Conservation (phyloP, 1,139 yeast species). For the Scheffersomyces parashehatae region DNA sequence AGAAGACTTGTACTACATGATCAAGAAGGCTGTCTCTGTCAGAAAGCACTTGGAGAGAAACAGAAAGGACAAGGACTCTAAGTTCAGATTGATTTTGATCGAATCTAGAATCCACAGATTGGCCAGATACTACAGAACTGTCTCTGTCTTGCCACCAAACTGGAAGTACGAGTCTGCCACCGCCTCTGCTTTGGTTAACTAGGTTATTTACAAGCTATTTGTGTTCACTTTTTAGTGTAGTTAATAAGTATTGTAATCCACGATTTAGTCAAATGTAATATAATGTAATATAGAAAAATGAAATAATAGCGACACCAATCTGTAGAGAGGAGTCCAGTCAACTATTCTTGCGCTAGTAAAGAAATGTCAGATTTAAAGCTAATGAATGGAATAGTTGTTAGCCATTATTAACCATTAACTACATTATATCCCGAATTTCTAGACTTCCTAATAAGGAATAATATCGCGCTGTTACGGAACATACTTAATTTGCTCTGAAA, state of each 20-base stretch:
- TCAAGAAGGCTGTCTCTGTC: slow-evolving; percentile 99
- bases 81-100: slow-evolving; percentile 99
- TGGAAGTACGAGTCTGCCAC: slow-evolving; percentile 99
- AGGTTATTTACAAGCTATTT: slow-evolving; percentile 30
- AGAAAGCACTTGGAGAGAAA: slow-evolving; percentile 99
- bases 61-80: slow-evolving; percentile 99
- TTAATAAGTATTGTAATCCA: slow-evolving; percentile 1
- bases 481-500: no score
- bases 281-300: not conserved
- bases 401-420: no score
- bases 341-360: no score
- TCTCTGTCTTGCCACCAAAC: slow-evolving; percentile 98
- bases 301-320: not conserved
- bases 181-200: slow-evolving; percentile 99
- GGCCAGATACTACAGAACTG: slow-evolving; percentile 99
- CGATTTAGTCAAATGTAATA: slow-evolving; percentile 1
- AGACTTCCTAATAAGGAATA: no score
- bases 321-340: not conserved
- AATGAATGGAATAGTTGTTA: no score
- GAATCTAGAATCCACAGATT: slow-evolving; percentile 99
- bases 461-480: no score
- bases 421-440: no score
- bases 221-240: slow-evolving; percentile 2
- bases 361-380: no score
- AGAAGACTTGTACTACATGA: slow-evolving; percentile 98